A percentile compares a stretch with the other conserved stretches of the same genome.
Conservation (phyloP, 768 basidiomycete species). For the Serendipita sp. region DNA sequence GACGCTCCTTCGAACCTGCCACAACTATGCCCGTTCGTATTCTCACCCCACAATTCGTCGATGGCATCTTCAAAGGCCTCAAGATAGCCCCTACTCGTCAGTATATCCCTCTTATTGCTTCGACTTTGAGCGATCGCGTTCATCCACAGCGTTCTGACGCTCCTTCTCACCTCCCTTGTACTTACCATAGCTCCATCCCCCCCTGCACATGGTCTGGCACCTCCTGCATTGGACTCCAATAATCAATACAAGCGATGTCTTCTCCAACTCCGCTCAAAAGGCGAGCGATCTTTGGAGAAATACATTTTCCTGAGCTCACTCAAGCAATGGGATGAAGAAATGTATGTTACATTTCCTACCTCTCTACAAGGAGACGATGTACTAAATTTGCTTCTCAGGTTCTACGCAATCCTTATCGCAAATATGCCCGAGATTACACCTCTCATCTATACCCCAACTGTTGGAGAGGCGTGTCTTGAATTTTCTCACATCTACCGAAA, state of each 20-base stretch:
- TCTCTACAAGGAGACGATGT: neutral
- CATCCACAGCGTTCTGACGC: conserved; percentile 10
- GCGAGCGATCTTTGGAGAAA: conserved; percentile 54
- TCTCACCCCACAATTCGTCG: conserved; percentile 55
- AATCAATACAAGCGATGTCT: conserved; percentile 46
- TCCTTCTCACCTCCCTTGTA: neutral
- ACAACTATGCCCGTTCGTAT: conserved; percentile 15
- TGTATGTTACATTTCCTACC: conserved; percentile 22
- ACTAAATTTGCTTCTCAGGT: neutral
- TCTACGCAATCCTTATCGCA: conserved; percentile 7
- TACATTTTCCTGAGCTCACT: conserved; percentile 71
- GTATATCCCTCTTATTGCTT: conserved; percentile 15
- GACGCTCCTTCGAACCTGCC: neutral
- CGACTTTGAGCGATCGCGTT: conserved; percentile 1
- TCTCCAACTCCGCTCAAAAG: conserved; percentile 56
- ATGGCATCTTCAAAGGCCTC: conserved; percentile 50
- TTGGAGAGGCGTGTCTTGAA: conserved; percentile 79
- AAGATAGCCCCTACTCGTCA: conserved; percentile 42
- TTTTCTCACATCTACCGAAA: conserved; percentile 64
- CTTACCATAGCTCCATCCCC: conserved; percentile 25
- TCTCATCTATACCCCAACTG: conserved; percentile 83
- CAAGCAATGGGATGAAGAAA: conserved; percentile 50
- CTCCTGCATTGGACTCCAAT: conserved; percentile 37
- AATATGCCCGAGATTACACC: conserved; percentile 37
- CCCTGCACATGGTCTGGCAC: conserved; percentile 40